phyloP scores from a whole-genome alignment of 768 basidiomycete genomes.

The Termitomyces sp. region DNA sequence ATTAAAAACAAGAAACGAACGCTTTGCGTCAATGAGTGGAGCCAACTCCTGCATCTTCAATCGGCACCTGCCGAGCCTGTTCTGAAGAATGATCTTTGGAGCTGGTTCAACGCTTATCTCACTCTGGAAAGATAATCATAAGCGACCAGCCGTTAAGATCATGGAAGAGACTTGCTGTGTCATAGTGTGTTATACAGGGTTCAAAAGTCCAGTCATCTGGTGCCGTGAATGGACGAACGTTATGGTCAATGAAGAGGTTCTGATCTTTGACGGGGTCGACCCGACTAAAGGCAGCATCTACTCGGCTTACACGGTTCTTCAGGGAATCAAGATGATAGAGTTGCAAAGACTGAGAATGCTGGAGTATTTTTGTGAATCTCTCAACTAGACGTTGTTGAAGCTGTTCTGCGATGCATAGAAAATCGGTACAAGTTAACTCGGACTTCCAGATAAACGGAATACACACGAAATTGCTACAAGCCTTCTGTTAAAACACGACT shows the following conservation, averaged over 20 bases:
- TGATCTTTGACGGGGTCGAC: conserved; percentile 66
- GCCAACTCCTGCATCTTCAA: conserved; percentile 62
- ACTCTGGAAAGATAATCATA: conserved; percentile 34
- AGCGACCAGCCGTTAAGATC: neutral
- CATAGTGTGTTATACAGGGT: conserved; percentile 72
- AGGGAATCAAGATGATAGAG: conserved; percentile 56
- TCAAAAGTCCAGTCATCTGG: conserved; percentile 76
- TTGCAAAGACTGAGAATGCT: conserved; percentile 60
- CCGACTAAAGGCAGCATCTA: conserved; percentile 46
- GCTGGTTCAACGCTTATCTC: conserved; percentile 64
- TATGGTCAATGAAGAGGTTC: conserved; percentile 68
- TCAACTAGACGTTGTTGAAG: conserved; percentile 64
- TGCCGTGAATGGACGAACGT: conserved; percentile 60
- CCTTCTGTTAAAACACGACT: conserved; percentile 10
- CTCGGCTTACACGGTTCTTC: conserved; percentile 46
- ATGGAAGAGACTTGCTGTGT: conserved; percentile 50
- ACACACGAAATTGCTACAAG: conserved; percentile 65
- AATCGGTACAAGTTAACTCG: neutral
- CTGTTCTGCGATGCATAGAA: conserved; percentile 48
- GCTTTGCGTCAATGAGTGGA: conserved; percentile 58
- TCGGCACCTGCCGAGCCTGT: conserved; percentile 62
- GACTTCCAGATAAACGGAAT: neutral
- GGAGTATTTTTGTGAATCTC: conserved; percentile 52
- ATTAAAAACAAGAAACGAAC: conserved; percentile 36
- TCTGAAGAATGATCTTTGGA: conserved; percentile 80